Evolutionary conservation across 257 asterid genomes (phyloP), one percentile per base, ranked within the genome.

Genomic region (Ballota nigra): DNA sequence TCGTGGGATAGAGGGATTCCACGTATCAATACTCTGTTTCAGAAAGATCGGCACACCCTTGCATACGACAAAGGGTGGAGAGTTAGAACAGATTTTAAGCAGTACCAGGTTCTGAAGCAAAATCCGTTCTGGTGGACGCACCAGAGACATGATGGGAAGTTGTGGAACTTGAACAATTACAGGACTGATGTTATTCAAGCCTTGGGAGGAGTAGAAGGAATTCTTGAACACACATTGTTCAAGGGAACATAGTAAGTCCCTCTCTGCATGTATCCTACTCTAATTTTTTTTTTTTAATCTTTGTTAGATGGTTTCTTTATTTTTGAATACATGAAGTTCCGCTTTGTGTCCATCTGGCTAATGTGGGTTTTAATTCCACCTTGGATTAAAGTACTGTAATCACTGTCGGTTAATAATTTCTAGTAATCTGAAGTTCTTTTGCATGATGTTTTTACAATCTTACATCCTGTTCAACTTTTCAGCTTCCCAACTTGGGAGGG

Each of bases 101-200:
- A 95, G 77, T 95, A 92, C 85, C 99, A 95, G 84, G 99, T 95
- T 75, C 87, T 95, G 81, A 95, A 95, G 76, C 99, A 95, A 78
- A 95, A 95, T 81, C 99, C 99, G 1, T 95, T 95, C 83, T 95
- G 99, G 99, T 95, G 99, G 99, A 95, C 98, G 8, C 99, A 95
- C 82, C 99, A 95, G 88, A 92, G 99, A 81, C 98, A 95, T 63
- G 99, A 95, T 75, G 98, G 99, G 23, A 95, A 92, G 77, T 72
- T 95, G 60, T 95, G 99, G 99, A 95, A 95, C 89, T 85, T 95
- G 90, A 95, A 95, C 80, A 95, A 95, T 78, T 95, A 95, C 59
- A 87, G 99, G 64, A 95, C 99, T 53, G 98, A 95, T 85, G 99
- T 95, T 26, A 92, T 95, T 82, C 99, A 95, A 84, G 99, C 99